These are phyloP conservation scores for Pedinophyceae sp. DNA, from an alignment of 139 green algal species.

Conservation along the genomic window DNA sequence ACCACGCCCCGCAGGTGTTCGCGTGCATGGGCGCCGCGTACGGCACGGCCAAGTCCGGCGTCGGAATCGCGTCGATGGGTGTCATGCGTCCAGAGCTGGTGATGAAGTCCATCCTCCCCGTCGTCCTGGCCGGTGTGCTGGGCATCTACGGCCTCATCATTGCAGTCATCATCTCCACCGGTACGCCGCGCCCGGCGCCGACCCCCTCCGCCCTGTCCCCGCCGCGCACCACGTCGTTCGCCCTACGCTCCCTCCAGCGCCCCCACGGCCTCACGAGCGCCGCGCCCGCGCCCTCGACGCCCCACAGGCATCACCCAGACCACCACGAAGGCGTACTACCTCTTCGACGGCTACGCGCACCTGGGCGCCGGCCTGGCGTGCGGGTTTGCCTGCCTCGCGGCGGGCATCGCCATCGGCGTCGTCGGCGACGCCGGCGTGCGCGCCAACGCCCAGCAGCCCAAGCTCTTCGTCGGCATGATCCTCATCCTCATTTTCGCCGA, in stretches of 20 bases:
- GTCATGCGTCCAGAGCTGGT: conserved; percentile 98
- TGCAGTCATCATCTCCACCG: conserved; percentile 94
- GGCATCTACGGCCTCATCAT: conserved; percentile 99
- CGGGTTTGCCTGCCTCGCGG: conserved; percentile 80
- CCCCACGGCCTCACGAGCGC: neutral
- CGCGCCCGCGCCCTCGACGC: neutral
- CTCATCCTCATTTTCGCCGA: conserved; percentile 99
- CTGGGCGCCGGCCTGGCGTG: conserved; percentile 85
- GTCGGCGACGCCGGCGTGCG: conserved; percentile 93
- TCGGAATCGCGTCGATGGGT: conserved; percentile 97
- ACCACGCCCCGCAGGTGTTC: neutral
- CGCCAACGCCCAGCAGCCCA: conserved; percentile 98
- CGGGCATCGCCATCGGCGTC: conserved; percentile 98
- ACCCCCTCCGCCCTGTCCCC: neutral
- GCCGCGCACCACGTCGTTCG: no score
- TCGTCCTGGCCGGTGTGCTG: conserved; percentile 98
- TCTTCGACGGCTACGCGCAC: conserved; percentile 97
- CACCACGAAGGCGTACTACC: conserved; percentile 65
- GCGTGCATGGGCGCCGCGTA: conserved; percentile 66
- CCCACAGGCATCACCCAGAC: conserved; percentile 65
- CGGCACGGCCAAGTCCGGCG: conserved; percentile 93
- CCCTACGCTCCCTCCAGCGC: neutral
- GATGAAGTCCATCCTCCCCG: conserved; percentile 99
- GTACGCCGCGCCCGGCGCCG: conserved; percentile 20
- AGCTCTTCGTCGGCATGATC: conserved; percentile 99